Evolutionary conservation across 208 protist species (phyloP).

Genomic region (Strigomonas galati): DNA sequence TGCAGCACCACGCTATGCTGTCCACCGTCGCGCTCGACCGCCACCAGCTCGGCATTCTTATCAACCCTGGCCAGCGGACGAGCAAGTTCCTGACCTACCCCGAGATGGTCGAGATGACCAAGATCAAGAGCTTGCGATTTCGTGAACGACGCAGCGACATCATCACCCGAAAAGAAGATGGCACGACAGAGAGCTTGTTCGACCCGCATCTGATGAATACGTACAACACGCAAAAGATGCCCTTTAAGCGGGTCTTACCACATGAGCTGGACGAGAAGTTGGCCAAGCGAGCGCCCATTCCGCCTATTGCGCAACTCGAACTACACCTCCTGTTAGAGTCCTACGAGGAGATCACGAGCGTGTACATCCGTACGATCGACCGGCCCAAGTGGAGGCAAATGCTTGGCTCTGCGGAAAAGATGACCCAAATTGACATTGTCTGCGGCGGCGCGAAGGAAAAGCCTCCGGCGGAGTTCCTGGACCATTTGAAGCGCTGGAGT

Average conservation of each 20-base stretch:
- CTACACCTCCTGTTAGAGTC: constrained; percentile 75
- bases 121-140: constrained; percentile 35
- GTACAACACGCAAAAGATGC: constrained; percentile 77
- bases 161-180: background rate
- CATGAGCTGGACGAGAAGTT: constrained; percentile 39
- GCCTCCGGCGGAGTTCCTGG: constrained; percentile 47
- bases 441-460: constrained; percentile 25
- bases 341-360: constrained; percentile 51
- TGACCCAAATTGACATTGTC: constrained; percentile 87
- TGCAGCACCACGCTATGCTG: constrained; percentile 68
- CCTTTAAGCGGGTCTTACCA: constrained; percentile 66
- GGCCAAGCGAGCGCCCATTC: constrained; percentile 40
- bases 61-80: constrained; percentile 79
- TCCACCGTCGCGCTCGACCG: constrained; percentile 60
- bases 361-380: constrained; percentile 77
- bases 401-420: constrained; percentile 52
- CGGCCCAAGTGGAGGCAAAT: constrained; percentile 68
- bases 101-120: constrained; percentile 77
- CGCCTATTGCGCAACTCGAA: constrained; percentile 80
- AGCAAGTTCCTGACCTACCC: constrained; percentile 90
- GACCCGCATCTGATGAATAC: constrained; percentile 45
- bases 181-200: constrained; percentile 33
- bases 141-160: constrained; percentile 13
- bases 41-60: constrained; percentile 59
- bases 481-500: constrained; percentile 76